Conservation (phyloP, 768 basidiomycete genomes). For the Suillus fuscotomentosus region DNA sequence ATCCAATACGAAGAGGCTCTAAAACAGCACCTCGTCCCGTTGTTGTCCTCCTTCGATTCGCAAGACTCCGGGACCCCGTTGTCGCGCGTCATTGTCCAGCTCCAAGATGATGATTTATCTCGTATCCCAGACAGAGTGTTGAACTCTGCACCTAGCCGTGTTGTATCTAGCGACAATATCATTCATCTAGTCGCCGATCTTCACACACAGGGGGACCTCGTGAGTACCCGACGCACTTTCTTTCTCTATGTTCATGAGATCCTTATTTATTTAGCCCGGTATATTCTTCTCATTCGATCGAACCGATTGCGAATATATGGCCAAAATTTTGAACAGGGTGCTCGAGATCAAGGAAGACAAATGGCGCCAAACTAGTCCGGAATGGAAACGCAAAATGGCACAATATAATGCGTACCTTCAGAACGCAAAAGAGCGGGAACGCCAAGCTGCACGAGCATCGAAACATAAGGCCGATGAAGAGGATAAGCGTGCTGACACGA, state of each 20-base stretch:
- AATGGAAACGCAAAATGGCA: constrained; percentile 50
- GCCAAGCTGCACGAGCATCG: constrained; percentile 37
- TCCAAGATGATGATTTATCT: constrained; percentile 39
- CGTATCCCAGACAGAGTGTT: constrained; percentile 19
- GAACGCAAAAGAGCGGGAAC: constrained; percentile 47
- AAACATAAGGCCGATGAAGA: constrained; percentile 36
- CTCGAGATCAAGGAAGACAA: constrained; percentile 44
- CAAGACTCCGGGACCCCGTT: constrained; percentile 32
- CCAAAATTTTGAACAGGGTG: constrained; percentile 29
- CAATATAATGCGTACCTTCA: constrained; percentile 52
- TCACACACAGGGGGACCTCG: constrained; percentile 51
- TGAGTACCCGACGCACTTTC: constrained; percentile 30
- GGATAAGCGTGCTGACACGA: constrained; percentile 19
- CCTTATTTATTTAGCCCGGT: constrained; percentile 45
- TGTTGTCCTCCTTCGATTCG: constrained; percentile 38
- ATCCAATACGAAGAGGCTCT: constrained; percentile 55
- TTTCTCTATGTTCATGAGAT: background rate
- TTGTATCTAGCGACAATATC: constrained; percentile 41
- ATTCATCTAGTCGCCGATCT: constrained; percentile 57
- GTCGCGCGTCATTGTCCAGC: constrained; percentile 35
- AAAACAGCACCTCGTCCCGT: constrained; percentile 40
- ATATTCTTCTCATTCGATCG: constrained; percentile 70
- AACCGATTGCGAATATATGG: constrained; percentile 55
- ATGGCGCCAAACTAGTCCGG: constrained; percentile 47
- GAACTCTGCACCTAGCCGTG: constrained; percentile 32